Conservation (phyloP, 2,329 filamentous ascomycete genomes). For the Cytospora piceicola region DNA sequence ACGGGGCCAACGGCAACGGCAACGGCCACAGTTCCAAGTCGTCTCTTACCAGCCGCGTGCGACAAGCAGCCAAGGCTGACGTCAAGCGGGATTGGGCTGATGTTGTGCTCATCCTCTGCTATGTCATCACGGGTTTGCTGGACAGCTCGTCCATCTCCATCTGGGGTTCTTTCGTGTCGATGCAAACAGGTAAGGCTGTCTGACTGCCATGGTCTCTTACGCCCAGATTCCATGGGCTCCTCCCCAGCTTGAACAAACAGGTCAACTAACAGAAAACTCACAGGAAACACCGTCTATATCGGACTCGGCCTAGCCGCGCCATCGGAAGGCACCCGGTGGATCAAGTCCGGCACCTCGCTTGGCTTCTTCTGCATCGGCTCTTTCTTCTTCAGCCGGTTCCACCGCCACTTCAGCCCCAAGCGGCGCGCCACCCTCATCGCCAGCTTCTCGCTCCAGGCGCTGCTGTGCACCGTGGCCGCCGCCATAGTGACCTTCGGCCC, state of each 20-base stretch:
- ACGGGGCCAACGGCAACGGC: slow-evolving; percentile 24
- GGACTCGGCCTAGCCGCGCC: slow-evolving; percentile 72
- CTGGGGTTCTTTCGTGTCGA: slow-evolving; percentile 81
- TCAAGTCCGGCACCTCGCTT: slow-evolving; percentile 74
- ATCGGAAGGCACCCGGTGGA: slow-evolving; percentile 61
- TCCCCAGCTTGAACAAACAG: neutral
- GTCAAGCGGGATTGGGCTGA: slow-evolving; percentile 68
- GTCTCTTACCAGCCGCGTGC: slow-evolving; percentile 35
- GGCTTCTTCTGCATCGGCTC: slow-evolving; percentile 73
- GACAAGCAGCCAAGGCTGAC: slow-evolving; percentile 46
- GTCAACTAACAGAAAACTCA: neutral
- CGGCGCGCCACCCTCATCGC: slow-evolving; percentile 67
- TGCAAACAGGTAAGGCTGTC: slow-evolving; percentile 71
- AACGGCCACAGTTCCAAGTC: slow-evolving; percentile 32
- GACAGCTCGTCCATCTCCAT: slow-evolving; percentile 77
- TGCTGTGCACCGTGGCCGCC: slow-evolving; percentile 56
- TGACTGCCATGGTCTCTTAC: neutral
- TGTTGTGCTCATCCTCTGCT: slow-evolving; percentile 70
- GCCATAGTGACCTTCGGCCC: slow-evolving; percentile 55
- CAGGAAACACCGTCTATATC: slow-evolving; percentile 78
- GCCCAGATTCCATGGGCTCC: too few species aligned
- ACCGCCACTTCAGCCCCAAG: slow-evolving; percentile 64
- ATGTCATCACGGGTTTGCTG: slow-evolving; percentile 75
- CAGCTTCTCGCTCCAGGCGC: slow-evolving; percentile 59
- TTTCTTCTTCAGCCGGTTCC: slow-evolving; percentile 70